Evolutionary conservation across 2,329 filamentous ascomycete species (phyloP).

Genomic region (Neonectria magnoliae): DNA sequence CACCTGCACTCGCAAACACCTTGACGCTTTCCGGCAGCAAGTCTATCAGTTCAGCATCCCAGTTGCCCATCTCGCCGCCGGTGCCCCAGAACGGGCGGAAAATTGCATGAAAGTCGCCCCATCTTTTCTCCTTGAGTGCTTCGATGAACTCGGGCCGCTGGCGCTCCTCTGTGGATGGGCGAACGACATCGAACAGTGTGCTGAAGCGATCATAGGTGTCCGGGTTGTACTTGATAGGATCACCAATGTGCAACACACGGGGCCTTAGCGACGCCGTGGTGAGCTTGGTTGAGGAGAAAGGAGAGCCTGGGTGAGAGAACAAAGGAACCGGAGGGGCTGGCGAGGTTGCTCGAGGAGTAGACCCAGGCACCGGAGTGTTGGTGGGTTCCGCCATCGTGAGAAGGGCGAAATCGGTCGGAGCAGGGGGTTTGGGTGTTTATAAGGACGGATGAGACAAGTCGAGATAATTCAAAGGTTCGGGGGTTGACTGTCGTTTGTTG

Average conservation of each 20-base stretch:
- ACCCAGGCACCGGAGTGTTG: constrained; percentile 58
- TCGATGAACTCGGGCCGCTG: constrained; percentile 59
- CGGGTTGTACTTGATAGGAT: constrained; percentile 63
- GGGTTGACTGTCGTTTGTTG: not conserved
- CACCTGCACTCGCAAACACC: constrained; percentile 72
- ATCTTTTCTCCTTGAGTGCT: constrained; percentile 60
- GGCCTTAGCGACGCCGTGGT: constrained; percentile 46
- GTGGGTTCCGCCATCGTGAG: constrained; percentile 57
- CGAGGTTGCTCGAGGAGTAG: constrained; percentile 56
- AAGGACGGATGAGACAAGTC: not conserved
- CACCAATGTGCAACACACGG: constrained; percentile 80
- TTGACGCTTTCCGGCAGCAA: constrained; percentile 65
- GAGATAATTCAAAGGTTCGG: not conserved
- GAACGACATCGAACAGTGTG: constrained; percentile 59
- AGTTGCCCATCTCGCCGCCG: constrained; percentile 73
- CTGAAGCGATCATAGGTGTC: constrained; percentile 57
- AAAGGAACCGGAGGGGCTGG: constrained; percentile 45
- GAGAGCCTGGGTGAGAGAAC: constrained; percentile 37
- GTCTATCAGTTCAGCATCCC: constrained; percentile 68
- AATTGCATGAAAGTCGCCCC: constrained; percentile 65
- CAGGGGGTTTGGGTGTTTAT: not conserved
- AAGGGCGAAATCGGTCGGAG: not conserved
- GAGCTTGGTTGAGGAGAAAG: constrained; percentile 41
- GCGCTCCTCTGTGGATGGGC: constrained; percentile 61
- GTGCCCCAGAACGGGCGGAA: constrained; percentile 72